phyloP scores from a whole-genome alignment of 2,329 filamentous ascomycete genomes.

The Curvularia sp. region DNA sequence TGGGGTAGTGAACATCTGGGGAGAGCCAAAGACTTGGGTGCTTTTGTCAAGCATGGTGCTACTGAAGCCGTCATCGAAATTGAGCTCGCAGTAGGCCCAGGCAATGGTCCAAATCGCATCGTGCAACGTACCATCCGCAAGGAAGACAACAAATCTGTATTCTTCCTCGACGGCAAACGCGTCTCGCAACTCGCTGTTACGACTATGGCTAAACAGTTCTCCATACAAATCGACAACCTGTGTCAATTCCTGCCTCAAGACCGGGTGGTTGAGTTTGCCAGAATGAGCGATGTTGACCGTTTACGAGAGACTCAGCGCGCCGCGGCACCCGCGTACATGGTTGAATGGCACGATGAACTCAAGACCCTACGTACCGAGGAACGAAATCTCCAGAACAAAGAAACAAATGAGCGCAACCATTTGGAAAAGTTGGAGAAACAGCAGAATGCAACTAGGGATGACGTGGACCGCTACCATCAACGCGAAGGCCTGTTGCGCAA shows the following conservation, averaged over 20 bases:
- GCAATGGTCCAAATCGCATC: constrained; percentile 70
- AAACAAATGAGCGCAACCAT: constrained; percentile 66
- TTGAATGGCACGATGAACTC: constrained; percentile 76
- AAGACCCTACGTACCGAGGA: constrained; percentile 74
- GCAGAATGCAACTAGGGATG: constrained; percentile 76
- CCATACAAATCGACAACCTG: constrained; percentile 96
- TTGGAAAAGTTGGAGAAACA: constrained; percentile 73
- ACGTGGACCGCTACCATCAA: constrained; percentile 83
- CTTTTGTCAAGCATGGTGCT: constrained; percentile 92
- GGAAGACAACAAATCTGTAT: constrained; percentile 83
- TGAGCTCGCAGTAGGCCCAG: constrained; percentile 72
- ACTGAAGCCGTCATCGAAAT: constrained; percentile 84
- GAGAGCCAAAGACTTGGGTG: constrained; percentile 80
- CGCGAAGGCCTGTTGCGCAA: constrained; percentile 70
- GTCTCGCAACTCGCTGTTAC: constrained; percentile 69
- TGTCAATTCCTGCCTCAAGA: constrained; percentile 98
- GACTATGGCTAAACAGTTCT: constrained; percentile 71
- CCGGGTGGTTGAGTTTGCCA: constrained; percentile 91
- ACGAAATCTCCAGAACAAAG: constrained; percentile 66
- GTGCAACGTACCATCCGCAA: constrained; percentile 78
- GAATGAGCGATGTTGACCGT: constrained; percentile 79
- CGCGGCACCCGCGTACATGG: constrained; percentile 81
- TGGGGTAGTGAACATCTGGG: constrained; percentile 77
- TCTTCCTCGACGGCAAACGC: constrained; percentile 73
- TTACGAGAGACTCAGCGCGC: constrained; percentile 87